Conservation (phyloP, 331 rosid genomes). For the Quercus phellos region DNA sequence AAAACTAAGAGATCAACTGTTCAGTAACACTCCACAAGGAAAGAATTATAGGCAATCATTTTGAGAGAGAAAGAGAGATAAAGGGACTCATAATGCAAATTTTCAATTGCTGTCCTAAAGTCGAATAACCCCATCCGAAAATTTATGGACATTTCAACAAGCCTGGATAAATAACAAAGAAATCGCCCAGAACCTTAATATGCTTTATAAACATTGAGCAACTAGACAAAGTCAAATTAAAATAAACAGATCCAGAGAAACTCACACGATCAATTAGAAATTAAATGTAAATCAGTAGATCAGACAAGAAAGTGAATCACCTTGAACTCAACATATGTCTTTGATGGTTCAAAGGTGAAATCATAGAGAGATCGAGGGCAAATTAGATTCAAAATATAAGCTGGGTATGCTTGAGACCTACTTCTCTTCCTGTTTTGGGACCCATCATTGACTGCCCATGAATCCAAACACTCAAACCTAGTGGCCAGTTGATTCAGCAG, state of each 20-base stretch:
- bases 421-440: conserved; percentile 62
- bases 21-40: not conserved
- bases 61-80: not conserved
- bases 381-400: conserved; percentile 69
- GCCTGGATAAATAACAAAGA: conserved; percentile 12
- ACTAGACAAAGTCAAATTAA: not conserved
- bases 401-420: conserved; percentile 53
- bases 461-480: conserved; percentile 45
- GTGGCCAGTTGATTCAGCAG: conserved; percentile 70
- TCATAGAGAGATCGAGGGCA: conserved; percentile 80
- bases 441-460: conserved; percentile 26
- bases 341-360: conserved; percentile 75
- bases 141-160: conserved; percentile 15
- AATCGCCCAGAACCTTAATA: conserved; percentile 11
- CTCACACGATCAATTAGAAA: conserved; percentile 1
- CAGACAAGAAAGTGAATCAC: conserved; percentile 37
- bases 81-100: not conserved
- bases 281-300: not conserved
- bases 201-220: not conserved
- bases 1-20: not conserved
- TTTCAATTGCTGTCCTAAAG: conserved; percentile 6
- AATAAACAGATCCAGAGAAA: not conserved
- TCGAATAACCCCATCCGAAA: conserved; percentile 14
- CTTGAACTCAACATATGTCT: conserved; percentile 81
- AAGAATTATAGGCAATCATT: not conserved